A percentile compares a stretch with the other conserved stretches of the same genome.
Evolutionary conservation across 208 protist species (phyloP).

Genomic region (Leishmania amazonensis): DNA sequence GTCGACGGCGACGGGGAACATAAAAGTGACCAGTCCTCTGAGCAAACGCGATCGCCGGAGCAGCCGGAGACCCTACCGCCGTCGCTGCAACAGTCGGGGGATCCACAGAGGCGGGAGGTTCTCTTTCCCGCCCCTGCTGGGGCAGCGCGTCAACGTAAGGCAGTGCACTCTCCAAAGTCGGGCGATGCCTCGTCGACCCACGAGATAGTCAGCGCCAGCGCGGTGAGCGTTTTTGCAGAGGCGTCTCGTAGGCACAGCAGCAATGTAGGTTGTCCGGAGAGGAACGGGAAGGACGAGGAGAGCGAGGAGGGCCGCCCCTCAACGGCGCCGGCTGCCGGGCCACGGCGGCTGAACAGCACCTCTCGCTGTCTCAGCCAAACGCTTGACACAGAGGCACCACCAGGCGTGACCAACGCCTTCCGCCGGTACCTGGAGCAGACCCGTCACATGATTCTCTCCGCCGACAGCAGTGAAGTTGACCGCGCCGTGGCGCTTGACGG

Average conservation of each 20-base stretch:
- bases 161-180: neutral
- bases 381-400: neutral
- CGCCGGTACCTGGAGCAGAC: conserved; percentile 25
- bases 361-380: neutral
- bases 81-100: neutral
- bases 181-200: neutral
- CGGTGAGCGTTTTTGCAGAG: neutral
- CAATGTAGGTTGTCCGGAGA: neutral
- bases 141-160: neutral
- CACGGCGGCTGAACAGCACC: neutral
- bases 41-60: neutral
- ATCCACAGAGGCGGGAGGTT: neutral
- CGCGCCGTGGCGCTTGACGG: conserved; percentile 25
- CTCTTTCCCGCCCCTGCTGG: neutral
- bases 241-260: neutral
- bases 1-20: neutral
- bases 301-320: neutral
- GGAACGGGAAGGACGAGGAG: neutral
- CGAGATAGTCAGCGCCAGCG: neutral
- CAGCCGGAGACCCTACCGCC: neutral
- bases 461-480: conserved; percentile 14
- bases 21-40: neutral
- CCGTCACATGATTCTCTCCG: conserved; percentile 11
- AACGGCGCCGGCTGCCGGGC: neutral
- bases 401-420: conserved; percentile 7